Base-by-base conservation (phyloP, 129 eudicot species). In the Pittosporum tobira region DNA sequence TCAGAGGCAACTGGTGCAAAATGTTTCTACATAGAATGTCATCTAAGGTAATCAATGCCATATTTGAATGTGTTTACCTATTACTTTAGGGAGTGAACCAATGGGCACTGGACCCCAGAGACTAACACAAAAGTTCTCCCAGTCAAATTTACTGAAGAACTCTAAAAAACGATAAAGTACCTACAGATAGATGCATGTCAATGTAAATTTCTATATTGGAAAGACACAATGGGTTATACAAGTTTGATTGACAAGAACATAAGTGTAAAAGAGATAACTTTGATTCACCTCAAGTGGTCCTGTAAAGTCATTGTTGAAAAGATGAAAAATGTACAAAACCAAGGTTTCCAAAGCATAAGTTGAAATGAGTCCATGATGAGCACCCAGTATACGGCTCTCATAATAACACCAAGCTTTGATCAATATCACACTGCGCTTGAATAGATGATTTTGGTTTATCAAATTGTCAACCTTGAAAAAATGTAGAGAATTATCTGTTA, bases 381-480 rank as follows among this genome's bases (percentile, higher is more conserved):
- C 77, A 15, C 72, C 77, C 48, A 73, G 63, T 26, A 73, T 44
- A 40, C 77, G 72, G 36, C 77, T 73, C 58, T 73, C 67, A 45
- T 73, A 73, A 22, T 73, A 73, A 28, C 77, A 73, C 77, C 77
- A 73, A 31, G 77, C 77, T 63, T 73, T 73, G 59, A 73, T 73
- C 55, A 73, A 60, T 65, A 66, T 65, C 36, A 66, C 45, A 68
- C 72, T 73, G 28, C 72, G 71, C 57, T 72, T 72, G 61, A 66
- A 65, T 28, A 73, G 43, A 66, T 65, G 77, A 52, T 73, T 60
- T 64, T 72, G 71, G 49, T 36, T 59, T 72, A 72, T 64, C 70
- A 63, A 51, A 44, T 43, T 62, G 63, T 70, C 75, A 61, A 62
- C 75, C 75, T 70, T 48, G 6, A 43, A 62, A 55, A 38, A 18